These are phyloP conservation scores for Trametes pubescens DNA, from an alignment of 1,284 basidiomycete genomes.

Conservation along the genomic window DNA sequence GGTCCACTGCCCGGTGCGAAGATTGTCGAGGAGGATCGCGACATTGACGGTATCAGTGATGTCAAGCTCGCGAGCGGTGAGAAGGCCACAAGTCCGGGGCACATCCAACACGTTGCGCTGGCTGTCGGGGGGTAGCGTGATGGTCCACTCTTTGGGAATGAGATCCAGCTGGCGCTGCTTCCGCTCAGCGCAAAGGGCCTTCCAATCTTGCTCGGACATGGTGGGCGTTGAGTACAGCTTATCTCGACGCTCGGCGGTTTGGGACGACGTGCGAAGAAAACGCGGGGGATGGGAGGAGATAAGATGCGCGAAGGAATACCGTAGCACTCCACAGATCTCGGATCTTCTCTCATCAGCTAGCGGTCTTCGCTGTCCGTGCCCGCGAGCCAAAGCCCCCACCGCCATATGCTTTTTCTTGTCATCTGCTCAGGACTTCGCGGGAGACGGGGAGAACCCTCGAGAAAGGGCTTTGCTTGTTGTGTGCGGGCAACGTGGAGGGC, in stretches of 20 bases:
- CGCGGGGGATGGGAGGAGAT: neutral
- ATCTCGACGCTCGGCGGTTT: neutral
- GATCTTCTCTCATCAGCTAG: constrained; percentile 11
- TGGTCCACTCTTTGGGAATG: constrained; percentile 69
- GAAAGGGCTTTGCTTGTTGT: neutral
- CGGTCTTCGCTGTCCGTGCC: constrained; percentile 13
- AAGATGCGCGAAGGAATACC: constrained; percentile 6
- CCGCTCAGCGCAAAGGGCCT: constrained; percentile 59
- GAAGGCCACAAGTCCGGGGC: constrained; percentile 65
- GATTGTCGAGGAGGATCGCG: constrained; percentile 53
- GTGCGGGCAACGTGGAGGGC: neutral
- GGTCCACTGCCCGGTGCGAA: constrained; percentile 62
- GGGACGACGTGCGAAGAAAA: neutral
- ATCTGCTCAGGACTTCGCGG: neutral
- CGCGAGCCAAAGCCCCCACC: constrained; percentile 5
- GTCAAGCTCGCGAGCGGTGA: constrained; percentile 66
- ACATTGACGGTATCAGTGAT: constrained; percentile 69
- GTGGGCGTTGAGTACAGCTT: neutral
- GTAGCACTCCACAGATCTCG: neutral
- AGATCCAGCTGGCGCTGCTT: constrained; percentile 57
- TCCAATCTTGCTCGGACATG: constrained; percentile 50
- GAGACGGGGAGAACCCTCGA: neutral
- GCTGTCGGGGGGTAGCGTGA: constrained; percentile 52
- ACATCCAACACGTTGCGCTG: constrained; percentile 62
- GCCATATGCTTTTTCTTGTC: constrained; percentile 1